Percentiles rank a stretch among this genome's conserved stretches.
Evolutionary conservation across 306 rosid species (phyloP).

Genomic region (Bauhinia variegata): DNA sequence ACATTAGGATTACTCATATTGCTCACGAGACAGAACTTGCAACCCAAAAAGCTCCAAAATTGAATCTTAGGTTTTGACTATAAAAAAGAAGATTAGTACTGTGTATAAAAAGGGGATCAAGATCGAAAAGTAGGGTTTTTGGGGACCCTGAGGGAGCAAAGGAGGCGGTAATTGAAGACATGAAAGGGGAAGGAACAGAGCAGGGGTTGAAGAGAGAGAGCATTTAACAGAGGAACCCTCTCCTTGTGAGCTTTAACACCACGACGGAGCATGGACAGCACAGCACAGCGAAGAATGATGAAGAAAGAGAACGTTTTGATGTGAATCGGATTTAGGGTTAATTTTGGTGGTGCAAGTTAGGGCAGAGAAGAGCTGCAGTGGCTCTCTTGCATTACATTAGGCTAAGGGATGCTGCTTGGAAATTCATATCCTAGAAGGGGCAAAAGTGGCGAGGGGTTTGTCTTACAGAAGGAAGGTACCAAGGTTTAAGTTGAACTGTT

Average conservation of each 20-base stretch:
- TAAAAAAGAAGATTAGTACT: slow-evolving; percentile 23
- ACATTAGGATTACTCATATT: slow-evolving; percentile 79
- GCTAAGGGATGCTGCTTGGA: neutral
- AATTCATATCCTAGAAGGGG: no score
- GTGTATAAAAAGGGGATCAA: slow-evolving; percentile 41
- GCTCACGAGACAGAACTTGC: slow-evolving; percentile 35
- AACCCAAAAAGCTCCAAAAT: slow-evolving; percentile 28
- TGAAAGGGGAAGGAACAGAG: slow-evolving; percentile 60
- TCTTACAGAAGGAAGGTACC: no score
- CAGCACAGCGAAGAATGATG: neutral
- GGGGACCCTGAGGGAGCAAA: slow-evolving; percentile 72
- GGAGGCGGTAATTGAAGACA: slow-evolving; percentile 76
- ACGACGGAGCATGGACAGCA: slow-evolving; percentile 44
- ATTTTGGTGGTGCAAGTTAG: neutral
- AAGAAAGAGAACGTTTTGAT: neutral
- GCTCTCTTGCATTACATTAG: neutral
- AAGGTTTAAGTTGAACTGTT: no score
- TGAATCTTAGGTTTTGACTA: slow-evolving; percentile 31
- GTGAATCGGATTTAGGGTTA: neutral
- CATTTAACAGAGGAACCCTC: slow-evolving; percentile 65
- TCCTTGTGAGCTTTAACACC: slow-evolving; percentile 43
- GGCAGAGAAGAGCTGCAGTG: neutral
- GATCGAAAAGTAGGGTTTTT: slow-evolving; percentile 66
- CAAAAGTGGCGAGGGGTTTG: no score
- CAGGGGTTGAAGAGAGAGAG: slow-evolving; percentile 61